These are phyloP conservation scores for Calonectria pteridis DNA, from an alignment of 2,329 filamentous ascomycete species.

Conservation along the genomic window DNA sequence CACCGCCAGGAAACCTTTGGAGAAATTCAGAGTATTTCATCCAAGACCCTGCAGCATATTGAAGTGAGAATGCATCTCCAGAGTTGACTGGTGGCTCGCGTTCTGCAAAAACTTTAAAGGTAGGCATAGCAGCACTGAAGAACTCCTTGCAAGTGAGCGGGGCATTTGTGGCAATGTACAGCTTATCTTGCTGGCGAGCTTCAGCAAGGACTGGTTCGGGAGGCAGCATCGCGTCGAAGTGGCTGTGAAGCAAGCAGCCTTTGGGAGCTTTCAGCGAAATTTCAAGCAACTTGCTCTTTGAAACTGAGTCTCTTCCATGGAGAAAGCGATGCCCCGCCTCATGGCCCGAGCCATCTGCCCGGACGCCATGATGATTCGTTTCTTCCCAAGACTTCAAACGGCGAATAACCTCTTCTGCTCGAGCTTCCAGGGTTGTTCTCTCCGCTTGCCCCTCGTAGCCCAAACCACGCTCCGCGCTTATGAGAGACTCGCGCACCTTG, in stretches of 20 bases:
- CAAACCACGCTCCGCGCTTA: not conserved
- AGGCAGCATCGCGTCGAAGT: not conserved
- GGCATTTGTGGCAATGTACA: not conserved
- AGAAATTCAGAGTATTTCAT: not conserved
- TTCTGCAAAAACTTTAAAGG: not conserved
- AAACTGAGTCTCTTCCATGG: not conserved
- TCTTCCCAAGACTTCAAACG: not conserved
- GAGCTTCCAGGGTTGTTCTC: not conserved
- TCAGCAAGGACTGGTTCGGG: not conserved
- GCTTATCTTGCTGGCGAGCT: not conserved
- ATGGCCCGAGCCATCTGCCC: not conserved
- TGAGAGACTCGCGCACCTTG: not conserved
- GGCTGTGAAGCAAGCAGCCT: not conserved
- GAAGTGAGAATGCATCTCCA: not conserved
- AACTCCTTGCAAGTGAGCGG: not conserved
- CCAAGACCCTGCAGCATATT: not conserved
- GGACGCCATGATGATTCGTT: not conserved
- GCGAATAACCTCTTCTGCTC: not conserved
- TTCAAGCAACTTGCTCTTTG: not conserved
- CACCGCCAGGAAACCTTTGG: not conserved
- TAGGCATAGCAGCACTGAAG: not conserved
- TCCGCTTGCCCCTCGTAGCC: not conserved
- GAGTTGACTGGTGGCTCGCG: not conserved
- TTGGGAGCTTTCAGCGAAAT: not conserved
- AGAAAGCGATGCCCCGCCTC: not conserved